Base-by-base conservation (phyloP, 2,329 filamentous ascomycete species). In the Pseudocercospora vitis region DNA sequence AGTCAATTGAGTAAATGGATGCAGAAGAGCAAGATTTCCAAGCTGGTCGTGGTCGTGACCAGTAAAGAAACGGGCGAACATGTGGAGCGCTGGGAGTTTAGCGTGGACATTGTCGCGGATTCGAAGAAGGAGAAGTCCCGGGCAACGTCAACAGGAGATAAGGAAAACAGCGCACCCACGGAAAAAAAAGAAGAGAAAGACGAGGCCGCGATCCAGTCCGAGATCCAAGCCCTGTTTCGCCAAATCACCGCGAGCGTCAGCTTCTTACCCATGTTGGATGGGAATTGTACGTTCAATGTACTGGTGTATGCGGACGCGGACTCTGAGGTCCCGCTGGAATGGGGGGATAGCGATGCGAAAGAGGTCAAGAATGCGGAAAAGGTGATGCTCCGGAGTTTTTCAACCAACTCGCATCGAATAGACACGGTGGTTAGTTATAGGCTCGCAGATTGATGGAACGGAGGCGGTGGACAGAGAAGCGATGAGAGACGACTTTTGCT, bases 201-300 rank as follows among this genome's bases (percentile, higher is more conserved):
- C 9, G 92, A 99, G 65, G 79, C 87, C 53, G 91, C 97, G 71
- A 96, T 97, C 63, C 94, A 99, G 71, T 81, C 88, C 59, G 92
- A 97, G 70, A 97, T 99, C 63, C 91, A 95, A 65, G 89, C 91
- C 45, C 89, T 99, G 58, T 99, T 99, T 78, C 86, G 94, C 44
- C 94, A 99, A 70, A 97, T 99, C 72, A 99, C 94, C 1, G 94
- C 94, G 1, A 96, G 90, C 0, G 94, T 99, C 50, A 97, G 94
- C 0, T 99, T 99, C 71, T 78, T 99, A 9, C 94, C 94, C 0
- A 91, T 97, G 76, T 82, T 99, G 4, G 85, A 89, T 57, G 91
- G 91, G 33, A 89, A 96, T 71, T 99, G 92, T 78, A 97, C 94
- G 8, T 99, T 99, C 79, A 99, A 99, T 68, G 92, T 99, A 44